phyloP scores from a whole-genome alignment of 2,329 filamentous ascomycete species.

The Fusarium hainanense region DNA sequence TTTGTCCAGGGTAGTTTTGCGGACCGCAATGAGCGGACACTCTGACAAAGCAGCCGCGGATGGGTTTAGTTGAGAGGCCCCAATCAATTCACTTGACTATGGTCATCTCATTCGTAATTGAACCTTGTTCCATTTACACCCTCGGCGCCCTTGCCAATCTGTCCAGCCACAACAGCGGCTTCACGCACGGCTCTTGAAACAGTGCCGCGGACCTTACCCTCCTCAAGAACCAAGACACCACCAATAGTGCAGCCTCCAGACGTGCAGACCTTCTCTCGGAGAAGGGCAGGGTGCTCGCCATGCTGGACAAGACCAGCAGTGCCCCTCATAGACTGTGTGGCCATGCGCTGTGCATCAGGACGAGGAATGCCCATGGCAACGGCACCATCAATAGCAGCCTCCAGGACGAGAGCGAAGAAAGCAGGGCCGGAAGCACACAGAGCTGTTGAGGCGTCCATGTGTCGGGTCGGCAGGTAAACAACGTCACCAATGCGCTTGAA shows the following conservation, averaged over 20 bases:
- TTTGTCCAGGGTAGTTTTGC: background rate
- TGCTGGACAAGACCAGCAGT: slow-evolving; percentile 74
- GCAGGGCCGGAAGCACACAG: slow-evolving; percentile 80
- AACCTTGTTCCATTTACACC: slow-evolving; percentile 52
- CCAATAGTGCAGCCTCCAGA: slow-evolving; percentile 83
- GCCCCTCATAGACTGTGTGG: slow-evolving; percentile 81
- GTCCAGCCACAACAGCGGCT: slow-evolving; percentile 75
- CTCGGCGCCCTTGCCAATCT: slow-evolving; percentile 61
- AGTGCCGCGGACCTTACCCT: slow-evolving; percentile 74
- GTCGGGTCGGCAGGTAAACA: slow-evolving; percentile 71
- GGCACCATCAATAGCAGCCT: slow-evolving; percentile 80
- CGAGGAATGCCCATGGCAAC: slow-evolving; percentile 82
- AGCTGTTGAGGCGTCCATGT: slow-evolving; percentile 79
- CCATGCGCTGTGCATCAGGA: slow-evolving; percentile 79
- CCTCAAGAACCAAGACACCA: slow-evolving; percentile 78
- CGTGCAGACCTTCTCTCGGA: slow-evolving; percentile 81
- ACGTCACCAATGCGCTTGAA: slow-evolving; percentile 80
- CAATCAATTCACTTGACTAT: slow-evolving; percentile 4
- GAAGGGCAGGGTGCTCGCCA: slow-evolving; percentile 79
- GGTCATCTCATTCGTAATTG: slow-evolving; percentile 25
- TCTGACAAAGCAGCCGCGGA: background rate
- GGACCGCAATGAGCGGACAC: background rate
- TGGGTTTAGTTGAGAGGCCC: background rate
- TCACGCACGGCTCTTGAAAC: slow-evolving; percentile 76
- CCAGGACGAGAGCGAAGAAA: slow-evolving; percentile 80